phyloP scores from a whole-genome alignment of 1,139 yeast genomes.

The Magnusiomyces paraingens region DNA sequence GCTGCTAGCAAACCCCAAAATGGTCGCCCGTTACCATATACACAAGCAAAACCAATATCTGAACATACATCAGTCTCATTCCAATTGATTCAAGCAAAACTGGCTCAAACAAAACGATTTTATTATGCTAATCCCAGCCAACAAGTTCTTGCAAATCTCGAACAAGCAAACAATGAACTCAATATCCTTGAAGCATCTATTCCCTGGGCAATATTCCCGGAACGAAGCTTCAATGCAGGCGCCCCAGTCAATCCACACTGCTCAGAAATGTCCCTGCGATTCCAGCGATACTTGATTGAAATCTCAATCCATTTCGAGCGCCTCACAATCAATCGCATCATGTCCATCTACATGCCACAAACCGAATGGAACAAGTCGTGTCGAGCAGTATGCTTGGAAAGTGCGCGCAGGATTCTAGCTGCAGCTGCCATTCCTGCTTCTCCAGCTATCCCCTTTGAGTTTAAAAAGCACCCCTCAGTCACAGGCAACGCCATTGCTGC shows the following conservation, averaged over 20 bases:
- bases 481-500: slow-evolving; percentile 17
- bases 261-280: neutral
- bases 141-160: slow-evolving; percentile 1
- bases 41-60: neutral
- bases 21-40: neutral
- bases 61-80: slow-evolving; percentile 1
- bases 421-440: slow-evolving; percentile 10
- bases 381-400: slow-evolving; percentile 9
- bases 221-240: neutral
- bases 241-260: neutral
- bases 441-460: slow-evolving; percentile 8
- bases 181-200: neutral
- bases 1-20: neutral
- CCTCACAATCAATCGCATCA: slow-evolving; percentile 13
- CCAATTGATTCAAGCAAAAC: slow-evolving; percentile 2
- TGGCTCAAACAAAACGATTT: slow-evolving; percentile 12
- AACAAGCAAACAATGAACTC: neutral
- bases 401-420: slow-evolving; percentile 10
- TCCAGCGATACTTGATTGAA: slow-evolving; percentile 14
- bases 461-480: slow-evolving; percentile 16
- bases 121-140: slow-evolving; percentile 11
- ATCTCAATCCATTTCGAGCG: slow-evolving; percentile 14
- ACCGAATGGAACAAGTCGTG: slow-evolving; percentile 13
- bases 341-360: slow-evolving; percentile 14
- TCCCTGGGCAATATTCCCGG: neutral